Evolutionary conservation across 345 rosid genomes (phyloP), one percentile per base, ranked within the genome.

Genomic region (Salix purpurea): DNA sequence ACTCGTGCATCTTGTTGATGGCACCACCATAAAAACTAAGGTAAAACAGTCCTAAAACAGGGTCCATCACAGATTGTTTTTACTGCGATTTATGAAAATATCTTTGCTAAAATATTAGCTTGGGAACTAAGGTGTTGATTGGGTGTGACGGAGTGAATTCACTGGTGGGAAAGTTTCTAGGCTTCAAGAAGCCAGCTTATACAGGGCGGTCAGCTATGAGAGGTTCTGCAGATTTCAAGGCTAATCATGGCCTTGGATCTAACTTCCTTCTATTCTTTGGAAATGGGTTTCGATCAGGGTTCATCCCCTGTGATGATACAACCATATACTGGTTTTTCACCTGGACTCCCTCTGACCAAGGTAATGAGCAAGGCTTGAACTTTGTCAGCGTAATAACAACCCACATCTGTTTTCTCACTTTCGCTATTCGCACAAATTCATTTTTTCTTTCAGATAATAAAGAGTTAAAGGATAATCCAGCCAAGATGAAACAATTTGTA

Each of bases 131-230:
- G 93, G 86, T 87, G 74, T 81, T 90, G 85, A 79, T 93, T 58
- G 96, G 96, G 73, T 87, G 94, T 67, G 96, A 90, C 67, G 96
- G 96, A 40, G 89, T 89, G 70, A 85, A 90, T 74, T 91, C 97
- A 3, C 84, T 84, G 58, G 89, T 87, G 78, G 86, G 90, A 12
- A 91, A 84, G 77, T 91, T 89, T 91, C 75, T 91, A 18, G 96
- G 92, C 16, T 87, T 91, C 81, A 86, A 86, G 77, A 78, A 60
- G 7, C 88, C 88, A 2, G 77, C 77, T 36, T 87, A 54, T 61
- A 39, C 83, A 1, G 72, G 88, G 26, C 69, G 91, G 74, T 70
- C 80, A 30, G 84, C 84, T 14, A 81, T 91, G 16, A 83, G 92
- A 71, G 94, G 89, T 48, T 82, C 6, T 76, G 81, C 83, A 56